Evolutionary conservation across 768 basidiomycete genomes (phyloP), one percentile per base, ranked within the genome.

Genomic region (Saitozyma sp.): DNA sequence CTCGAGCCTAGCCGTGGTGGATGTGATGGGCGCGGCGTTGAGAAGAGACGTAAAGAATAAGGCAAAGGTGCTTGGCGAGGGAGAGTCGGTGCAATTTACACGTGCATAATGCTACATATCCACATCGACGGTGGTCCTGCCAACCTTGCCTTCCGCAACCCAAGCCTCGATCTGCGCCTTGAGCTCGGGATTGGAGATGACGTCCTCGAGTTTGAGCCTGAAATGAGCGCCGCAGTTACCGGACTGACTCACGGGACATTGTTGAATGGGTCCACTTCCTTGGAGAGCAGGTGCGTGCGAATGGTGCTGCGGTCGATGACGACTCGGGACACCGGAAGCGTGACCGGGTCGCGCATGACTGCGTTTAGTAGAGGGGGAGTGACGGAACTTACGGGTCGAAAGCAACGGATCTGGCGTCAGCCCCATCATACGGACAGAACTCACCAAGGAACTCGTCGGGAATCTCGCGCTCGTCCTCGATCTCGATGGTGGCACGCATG

Each of bases 261-360:
- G 79, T 97, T 99, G 85, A 98, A 99, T 0, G 96, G 96, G 79
- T 99, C 96, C 57, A 87, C 90, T 16, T 87, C 80, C 71, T 96
- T 94, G 0, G 92, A 95, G 17, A 99, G 82, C 42, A 97, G 81
- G 78, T 96, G 93, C 0, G 92, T 89, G 72, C 95, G 95, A 82
- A 99, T 98, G 2, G 94, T 97, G 1, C 89, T 83, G 20, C 90
- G 86, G 78, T 99, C 96, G 49, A 99, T 78, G 41, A 90, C 84
- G 0, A 85, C 82, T 57, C 82, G 84, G 2, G 94, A 97, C 0
- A 89, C 87, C 0, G 96, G 96, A 40, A 99, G 79, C 39, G 86
- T 85, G 61, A 98, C 94, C 3, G 96, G 96, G 77, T 99, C 92
- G 58, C 87, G 88, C 96, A 99, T 99, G 58, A 99, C 75, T 5